These are phyloP conservation scores for Vachellia pachyceras DNA, from an alignment of 306 rosid genomes.

Conservation along the genomic window DNA sequence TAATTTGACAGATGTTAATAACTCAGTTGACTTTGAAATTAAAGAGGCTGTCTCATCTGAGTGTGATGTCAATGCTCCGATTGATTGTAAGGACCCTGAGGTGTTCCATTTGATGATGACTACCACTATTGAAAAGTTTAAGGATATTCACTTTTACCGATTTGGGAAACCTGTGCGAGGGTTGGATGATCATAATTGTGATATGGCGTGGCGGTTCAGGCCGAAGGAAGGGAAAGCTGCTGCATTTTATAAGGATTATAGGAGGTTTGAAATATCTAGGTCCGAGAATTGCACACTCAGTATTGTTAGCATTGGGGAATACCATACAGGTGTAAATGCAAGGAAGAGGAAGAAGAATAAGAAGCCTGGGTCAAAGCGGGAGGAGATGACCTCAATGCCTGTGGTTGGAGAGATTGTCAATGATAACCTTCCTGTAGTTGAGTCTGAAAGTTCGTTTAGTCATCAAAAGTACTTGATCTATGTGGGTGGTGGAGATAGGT, in stretches of 20 bases:
- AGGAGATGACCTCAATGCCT: slow-evolving; percentile 54
- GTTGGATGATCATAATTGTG: slow-evolving; percentile 69
- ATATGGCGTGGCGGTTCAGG: slow-evolving; percentile 99
- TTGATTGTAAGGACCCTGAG: slow-evolving; percentile 88
- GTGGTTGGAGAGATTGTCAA: slow-evolving; percentile 88
- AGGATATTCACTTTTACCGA: slow-evolving; percentile 91
- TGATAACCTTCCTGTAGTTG: slow-evolving; percentile 82
- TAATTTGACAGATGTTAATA: slow-evolving; percentile 69
- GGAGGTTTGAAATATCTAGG: slow-evolving; percentile 83
- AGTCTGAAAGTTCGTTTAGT: slow-evolving; percentile 82
- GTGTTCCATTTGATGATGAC: slow-evolving; percentile 96
- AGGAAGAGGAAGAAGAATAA: slow-evolving; percentile 91
- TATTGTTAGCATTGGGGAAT: slow-evolving; percentile 77
- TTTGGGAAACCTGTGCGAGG: slow-evolving; percentile 85
- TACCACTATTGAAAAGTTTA: slow-evolving; percentile 79
- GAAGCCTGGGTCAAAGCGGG: slow-evolving; percentile 58
- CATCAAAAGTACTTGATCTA: slow-evolving; percentile 80
- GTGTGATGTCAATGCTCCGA: slow-evolving; percentile 63
- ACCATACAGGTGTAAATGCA: slow-evolving; percentile 82
- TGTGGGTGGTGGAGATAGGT: slow-evolving; percentile 83
- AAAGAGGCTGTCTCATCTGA: slow-evolving; percentile 29
- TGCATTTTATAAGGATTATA: slow-evolving; percentile 86
- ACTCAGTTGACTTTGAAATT: slow-evolving; percentile 35
- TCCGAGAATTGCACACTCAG: slow-evolving; percentile 70
- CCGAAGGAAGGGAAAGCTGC: slow-evolving; percentile 98